phyloP scores from a whole-genome alignment of 176 grass and related monocot genomes.

The Thinopyrum elongatum region DNA sequence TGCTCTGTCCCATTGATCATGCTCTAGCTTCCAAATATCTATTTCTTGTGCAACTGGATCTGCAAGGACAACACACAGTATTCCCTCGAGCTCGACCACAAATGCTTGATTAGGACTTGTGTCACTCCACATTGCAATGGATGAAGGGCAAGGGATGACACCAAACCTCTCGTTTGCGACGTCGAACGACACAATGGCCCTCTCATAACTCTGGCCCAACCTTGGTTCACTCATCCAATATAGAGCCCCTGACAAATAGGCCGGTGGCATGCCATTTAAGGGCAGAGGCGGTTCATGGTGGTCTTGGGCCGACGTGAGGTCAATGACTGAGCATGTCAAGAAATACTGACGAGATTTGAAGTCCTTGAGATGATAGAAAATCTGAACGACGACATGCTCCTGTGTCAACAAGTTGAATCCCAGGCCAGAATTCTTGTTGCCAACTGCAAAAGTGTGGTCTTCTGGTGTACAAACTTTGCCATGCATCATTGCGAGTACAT shows the following conservation, averaged over 20 bases:
- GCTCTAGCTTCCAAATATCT: not conserved
- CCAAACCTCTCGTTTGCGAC: not conserved
- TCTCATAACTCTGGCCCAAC: not conserved
- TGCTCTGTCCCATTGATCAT: not conserved
- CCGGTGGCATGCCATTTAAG: not conserved
- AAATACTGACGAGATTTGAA: constrained; percentile 1
- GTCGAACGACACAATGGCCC: not conserved
- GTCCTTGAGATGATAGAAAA: not conserved
- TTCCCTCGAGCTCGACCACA: constrained; percentile 15
- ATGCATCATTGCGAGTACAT: not conserved
- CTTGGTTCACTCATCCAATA: constrained; percentile 30
- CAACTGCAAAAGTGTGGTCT: not conserved
- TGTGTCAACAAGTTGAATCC: constrained; percentile 14
- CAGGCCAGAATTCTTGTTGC: constrained; percentile 18
- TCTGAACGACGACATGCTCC: not conserved
- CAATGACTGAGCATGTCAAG: not conserved
- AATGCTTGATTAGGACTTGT: not conserved
- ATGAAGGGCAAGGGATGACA: constrained; percentile 1
- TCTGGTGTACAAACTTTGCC: not conserved
- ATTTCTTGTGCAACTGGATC: not conserved
- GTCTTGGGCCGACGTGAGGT: not conserved
- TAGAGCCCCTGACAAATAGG: not conserved
- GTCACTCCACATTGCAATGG: not conserved
- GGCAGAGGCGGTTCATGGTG: not conserved
- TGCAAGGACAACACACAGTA: not conserved